These are phyloP conservation scores for Lithospermum erythrorhizon DNA, from an alignment of 257 asterid genomes.

Conservation along the genomic window DNA sequence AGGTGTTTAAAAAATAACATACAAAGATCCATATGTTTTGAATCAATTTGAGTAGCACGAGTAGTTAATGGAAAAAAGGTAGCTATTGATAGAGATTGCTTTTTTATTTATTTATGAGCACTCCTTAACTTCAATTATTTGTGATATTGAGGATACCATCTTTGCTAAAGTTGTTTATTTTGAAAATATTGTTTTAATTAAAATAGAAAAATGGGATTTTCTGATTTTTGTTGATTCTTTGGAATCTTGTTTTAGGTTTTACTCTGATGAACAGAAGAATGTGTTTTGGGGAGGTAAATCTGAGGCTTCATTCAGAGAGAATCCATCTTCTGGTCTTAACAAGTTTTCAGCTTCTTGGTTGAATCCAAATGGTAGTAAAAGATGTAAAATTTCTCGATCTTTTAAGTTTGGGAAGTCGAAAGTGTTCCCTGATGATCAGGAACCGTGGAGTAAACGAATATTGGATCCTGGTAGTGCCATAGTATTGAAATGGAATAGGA, in stretches of 20 bases:
- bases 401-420: constrained; percentile 48
- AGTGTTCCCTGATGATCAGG: constrained; percentile 43
- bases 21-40: not conserved
- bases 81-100: constrained; percentile 6
- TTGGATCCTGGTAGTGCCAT: constrained; percentile 89
- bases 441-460: constrained; percentile 50
- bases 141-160: not conserved
- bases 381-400: constrained; percentile 32
- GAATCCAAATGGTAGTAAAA: constrained; percentile 25
- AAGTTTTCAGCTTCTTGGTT: constrained; percentile 23
- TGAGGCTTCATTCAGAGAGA: constrained; percentile 28
- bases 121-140: not conserved
- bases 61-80: not conserved
- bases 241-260: constrained; percentile 46
- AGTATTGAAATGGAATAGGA: constrained; percentile 81
- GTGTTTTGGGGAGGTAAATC: constrained; percentile 43
- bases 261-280: constrained; percentile 46
- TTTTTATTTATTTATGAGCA: constrained; percentile 13
- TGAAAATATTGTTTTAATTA: not conserved
- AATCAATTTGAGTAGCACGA: not conserved
- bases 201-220: not conserved
- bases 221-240: constrained; percentile 15
- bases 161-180: not conserved
- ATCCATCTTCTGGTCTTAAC: constrained; percentile 28
- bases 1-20: constrained; percentile 2